phyloP scores from a whole-genome alignment of 169 alveolate genomes.

The Eimeria mitis region DNA sequence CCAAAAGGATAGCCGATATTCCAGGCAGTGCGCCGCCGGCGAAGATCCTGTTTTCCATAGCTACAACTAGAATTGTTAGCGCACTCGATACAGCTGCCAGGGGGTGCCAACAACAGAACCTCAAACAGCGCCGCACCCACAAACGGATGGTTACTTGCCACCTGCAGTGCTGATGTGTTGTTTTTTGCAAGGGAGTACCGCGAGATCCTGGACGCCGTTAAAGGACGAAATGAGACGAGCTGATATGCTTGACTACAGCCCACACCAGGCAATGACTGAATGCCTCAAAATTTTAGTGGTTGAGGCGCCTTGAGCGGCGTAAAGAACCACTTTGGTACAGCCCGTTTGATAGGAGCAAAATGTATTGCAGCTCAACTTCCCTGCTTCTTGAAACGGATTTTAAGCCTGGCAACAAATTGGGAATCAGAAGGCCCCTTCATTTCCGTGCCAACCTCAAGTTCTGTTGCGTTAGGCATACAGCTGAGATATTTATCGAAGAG shows the following conservation, averaged over 20 bases:
- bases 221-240: neutral
- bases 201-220: constrained; percentile 25
- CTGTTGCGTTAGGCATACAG: neutral
- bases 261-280: neutral
- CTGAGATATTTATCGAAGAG: neutral
- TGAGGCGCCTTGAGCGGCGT: neutral
- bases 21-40: constrained; percentile 36
- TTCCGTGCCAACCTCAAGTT: neutral
- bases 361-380: neutral
- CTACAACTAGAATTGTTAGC: neutral
- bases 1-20: constrained; percentile 40
- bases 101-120: neutral
- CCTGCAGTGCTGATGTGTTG: neutral
- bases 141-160: neutral
- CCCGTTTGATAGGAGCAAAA: neutral
- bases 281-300: neutral
- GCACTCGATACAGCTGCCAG: neutral
- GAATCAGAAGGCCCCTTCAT: neutral
- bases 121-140: neutral
- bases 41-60: neutral
- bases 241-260: neutral
- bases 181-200: constrained; percentile 60
- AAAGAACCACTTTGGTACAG: neutral
- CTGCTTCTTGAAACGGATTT: neutral
- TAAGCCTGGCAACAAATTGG: neutral